Evolutionary conservation across 148 eudicot genomes (phyloP), one percentile per base, ranked within the genome.

Genomic region (Chenopodium formosanum): DNA sequence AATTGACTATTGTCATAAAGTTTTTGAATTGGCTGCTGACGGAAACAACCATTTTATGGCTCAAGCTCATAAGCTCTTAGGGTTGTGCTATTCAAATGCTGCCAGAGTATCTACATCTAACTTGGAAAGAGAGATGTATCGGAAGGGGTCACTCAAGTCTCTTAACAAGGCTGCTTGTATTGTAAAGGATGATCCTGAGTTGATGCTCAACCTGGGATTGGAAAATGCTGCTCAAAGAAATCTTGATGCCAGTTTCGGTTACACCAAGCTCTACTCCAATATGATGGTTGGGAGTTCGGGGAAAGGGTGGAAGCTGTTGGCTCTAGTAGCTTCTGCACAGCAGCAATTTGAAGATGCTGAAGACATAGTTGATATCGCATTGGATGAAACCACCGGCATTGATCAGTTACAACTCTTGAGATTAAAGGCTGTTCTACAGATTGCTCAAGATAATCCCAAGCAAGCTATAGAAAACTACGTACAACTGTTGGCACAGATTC

Each of bases 271-370:
- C 52, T 89, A 90, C 79, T 91, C 92, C 12, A 89, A 85, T 63
- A 88, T 86, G 91, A 84, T 85, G 60, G 92, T 83, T 74, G 97
- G 92, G 74, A 91, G 94, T 81, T 88, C 90, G 5, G 82, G 53
- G 17, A 88, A 48, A 79, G 93, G 90, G 76, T 94, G 96, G 92
- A 91, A 87, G 76, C 86, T 96, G 29, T 83, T 96, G 83, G 92
- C 95, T 65, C 83, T 91, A 75, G 81, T 91, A 72, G 89, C 87
- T 78, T 94, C 99, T 53, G 95, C 94, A 19, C 90, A 91, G 73
- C 90, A 94, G 84, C 91, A 93, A 74, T 79, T 90, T 25, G 83
- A 88, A 85, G 98, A 96, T 81, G 95, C 99, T 78, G 99, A 91
- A 84, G 90, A 91, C 25, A 81, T 96, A 47, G 86, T 94, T 79